Base-by-base conservation (phyloP, 768 basidiomycete species). In the Lactifluus echinatus region DNA sequence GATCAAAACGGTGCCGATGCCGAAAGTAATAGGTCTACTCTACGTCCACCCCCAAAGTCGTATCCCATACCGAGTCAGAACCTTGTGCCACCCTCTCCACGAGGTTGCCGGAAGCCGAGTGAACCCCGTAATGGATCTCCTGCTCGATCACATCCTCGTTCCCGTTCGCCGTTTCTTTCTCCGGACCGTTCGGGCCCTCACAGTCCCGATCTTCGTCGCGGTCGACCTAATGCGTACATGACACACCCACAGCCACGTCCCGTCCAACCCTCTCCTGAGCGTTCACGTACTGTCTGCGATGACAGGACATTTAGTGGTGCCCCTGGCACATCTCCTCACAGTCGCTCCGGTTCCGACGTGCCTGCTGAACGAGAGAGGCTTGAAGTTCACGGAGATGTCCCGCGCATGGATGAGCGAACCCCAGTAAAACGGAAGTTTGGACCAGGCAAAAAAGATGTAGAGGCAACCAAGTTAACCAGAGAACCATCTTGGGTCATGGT, bases 1-100 rank as follows among this genome's bases (percentile, higher is more conserved):
- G 87, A 87, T 67, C 69, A 80, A 49, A 84, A 88, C 47, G 76
- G 79, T 67, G 73, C 73, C 46, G 83, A 83, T 65, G 72, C 77
- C 57, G 76, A 82, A 53, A 65, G 71, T 47, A 67, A 72, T 50
- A 72, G 75, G 52, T 64, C 72, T 36, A 72, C 76, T 34, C 64
- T 76, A 34, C 75, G 79, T 42, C 70, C 76, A 33, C 70, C 73
- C 39, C 71, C 74, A 53, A 65, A 64, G 34, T 67, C 67, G 56
- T 61, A 49, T 29, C 8, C 66, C 69, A 53, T 77, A 75, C 55
- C 70, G 70, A 53, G 68, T 70, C 17, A 75, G 70, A 55, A 43
- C 42, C 54, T 63, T 19, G 49, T 62, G 15, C 56, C 60, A 1
- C 50, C 51, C 21, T 61, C 62, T 19, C 52, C 59, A 7, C 56